Evolutionary conservation across 371 early-diverging fungal species (phyloP).

Genomic region (Mucor irregularis): DNA sequence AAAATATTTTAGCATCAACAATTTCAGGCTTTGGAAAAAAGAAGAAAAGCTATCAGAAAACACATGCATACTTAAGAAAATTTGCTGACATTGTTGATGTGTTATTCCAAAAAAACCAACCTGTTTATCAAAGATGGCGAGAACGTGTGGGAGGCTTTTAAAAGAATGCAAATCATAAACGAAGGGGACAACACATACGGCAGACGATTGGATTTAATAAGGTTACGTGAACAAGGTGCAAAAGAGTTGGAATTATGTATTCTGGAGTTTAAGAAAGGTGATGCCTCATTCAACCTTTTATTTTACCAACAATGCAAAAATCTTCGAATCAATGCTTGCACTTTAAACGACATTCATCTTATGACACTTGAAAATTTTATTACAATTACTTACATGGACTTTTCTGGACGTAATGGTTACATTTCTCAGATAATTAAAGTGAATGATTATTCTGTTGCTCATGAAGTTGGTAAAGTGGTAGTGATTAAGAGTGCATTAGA

Average conservation of each 20-base stretch:
- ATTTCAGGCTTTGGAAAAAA: slow-evolving; percentile 11
- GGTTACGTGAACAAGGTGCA: slow-evolving; percentile 5
- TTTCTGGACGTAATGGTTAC: slow-evolving; percentile 12
- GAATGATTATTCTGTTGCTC: slow-evolving; percentile 8
- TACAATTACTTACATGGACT: slow-evolving; percentile 13
- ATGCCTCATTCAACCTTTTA: slow-evolving; percentile 8
- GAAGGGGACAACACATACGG: slow-evolving; percentile 7
- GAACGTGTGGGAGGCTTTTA: slow-evolving; percentile 7
- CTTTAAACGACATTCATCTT: slow-evolving; percentile 11
- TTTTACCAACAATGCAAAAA: slow-evolving; percentile 10
- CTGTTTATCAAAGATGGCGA: slow-evolving; percentile 16
- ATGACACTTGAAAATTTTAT: slow-evolving; percentile 8
- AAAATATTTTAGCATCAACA: slow-evolving; percentile 8
- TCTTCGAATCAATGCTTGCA: slow-evolving; percentile 12
- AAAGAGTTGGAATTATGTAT: slow-evolving; percentile 10
- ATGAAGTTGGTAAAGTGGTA: slow-evolving; percentile 11
- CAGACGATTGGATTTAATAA: slow-evolving; percentile 9
- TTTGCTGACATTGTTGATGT: slow-evolving; percentile 9
- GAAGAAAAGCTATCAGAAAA: slow-evolving; percentile 11
- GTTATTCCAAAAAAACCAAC: slow-evolving; percentile 8
- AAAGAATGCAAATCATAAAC: slow-evolving; percentile 15
- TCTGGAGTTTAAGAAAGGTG: slow-evolving; percentile 11
- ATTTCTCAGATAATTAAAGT: slow-evolving; percentile 10
- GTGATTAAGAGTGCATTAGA: slow-evolving; percentile 10
- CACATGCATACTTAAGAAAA: slow-evolving; percentile 8